These are phyloP conservation scores for Tolypocladium album DNA, from an alignment of 2,329 filamentous ascomycete genomes.

Conservation along the genomic window DNA sequence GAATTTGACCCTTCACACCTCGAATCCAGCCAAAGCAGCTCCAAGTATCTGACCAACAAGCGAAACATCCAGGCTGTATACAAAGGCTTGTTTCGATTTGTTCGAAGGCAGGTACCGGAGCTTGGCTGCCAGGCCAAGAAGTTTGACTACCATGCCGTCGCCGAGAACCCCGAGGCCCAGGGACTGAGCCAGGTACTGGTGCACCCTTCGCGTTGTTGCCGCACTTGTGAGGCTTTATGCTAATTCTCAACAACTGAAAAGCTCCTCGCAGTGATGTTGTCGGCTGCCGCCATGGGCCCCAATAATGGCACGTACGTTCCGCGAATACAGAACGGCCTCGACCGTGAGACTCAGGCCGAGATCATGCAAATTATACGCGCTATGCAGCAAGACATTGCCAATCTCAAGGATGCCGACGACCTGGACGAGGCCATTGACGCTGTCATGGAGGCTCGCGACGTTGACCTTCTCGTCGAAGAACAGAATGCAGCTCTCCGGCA, in stretches of 20 bases:
- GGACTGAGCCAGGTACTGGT: conserved; percentile 40
- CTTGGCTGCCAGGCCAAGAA: conserved; percentile 40
- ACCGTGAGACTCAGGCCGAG: conserved; percentile 30
- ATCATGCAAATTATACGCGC: conserved; percentile 34
- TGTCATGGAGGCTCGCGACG: conserved; percentile 35
- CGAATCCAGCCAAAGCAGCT: conserved; percentile 31
- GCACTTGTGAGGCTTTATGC: not conserved
- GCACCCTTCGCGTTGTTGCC: conserved; percentile 4
- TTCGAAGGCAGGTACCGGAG: conserved; percentile 39
- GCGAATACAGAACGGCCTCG: conserved; percentile 29
- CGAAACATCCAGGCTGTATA: conserved; percentile 43
- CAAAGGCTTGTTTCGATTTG: conserved; percentile 43
- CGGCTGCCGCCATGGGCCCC: conserved; percentile 48
- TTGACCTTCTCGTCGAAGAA: conserved; percentile 46
- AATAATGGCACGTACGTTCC: conserved; percentile 43
- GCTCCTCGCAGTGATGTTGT: conserved; percentile 52
- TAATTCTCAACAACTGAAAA: conserved; percentile 16
- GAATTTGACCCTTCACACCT: conserved; percentile 45
- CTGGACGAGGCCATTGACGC: conserved; percentile 28
- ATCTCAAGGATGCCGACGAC: conserved; percentile 25
- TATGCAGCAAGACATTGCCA: conserved; percentile 26
- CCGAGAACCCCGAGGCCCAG: conserved; percentile 43
- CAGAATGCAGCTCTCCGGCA: conserved; percentile 38
- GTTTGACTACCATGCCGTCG: conserved; percentile 46
- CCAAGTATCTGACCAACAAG: conserved; percentile 36